phyloP scores from a whole-genome alignment of 148 eudicot species.

The Rhododendron molle region DNA sequence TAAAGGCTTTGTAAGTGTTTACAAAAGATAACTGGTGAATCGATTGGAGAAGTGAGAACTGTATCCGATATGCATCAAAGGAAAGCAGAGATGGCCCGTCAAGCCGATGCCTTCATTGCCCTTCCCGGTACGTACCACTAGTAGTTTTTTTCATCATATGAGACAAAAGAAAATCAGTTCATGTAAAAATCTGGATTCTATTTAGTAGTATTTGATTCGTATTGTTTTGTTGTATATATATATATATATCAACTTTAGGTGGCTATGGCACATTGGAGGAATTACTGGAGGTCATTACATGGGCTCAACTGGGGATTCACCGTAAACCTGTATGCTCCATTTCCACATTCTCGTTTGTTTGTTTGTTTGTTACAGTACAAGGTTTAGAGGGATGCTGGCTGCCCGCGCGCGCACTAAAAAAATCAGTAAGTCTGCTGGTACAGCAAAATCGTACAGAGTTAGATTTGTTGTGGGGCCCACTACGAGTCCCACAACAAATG shows the following conservation, averaged over 20 bases:
- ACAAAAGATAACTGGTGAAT: constrained; percentile 73
- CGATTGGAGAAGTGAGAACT: constrained; percentile 75
- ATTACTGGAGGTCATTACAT: constrained; percentile 84
- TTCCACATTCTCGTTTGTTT: not conserved
- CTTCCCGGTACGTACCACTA: constrained; percentile 93
- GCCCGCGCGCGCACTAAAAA: not conserved
- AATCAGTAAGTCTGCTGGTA: too few relatives aligned
- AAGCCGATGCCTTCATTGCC: constrained; percentile 95
- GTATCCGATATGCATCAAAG: constrained; percentile 96
- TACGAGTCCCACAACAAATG: too few relatives aligned
- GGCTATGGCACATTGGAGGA: constrained; percentile 95
- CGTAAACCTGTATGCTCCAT: constrained; percentile 66
- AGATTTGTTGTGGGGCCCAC: too few relatives aligned
- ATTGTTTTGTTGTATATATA: not conserved
- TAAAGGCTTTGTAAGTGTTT: not conserved
- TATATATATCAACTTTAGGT: constrained; percentile 35
- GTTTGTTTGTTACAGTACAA: too few relatives aligned
- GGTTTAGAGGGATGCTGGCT: too few relatives aligned
- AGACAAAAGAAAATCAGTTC: not conserved
- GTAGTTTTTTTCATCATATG: not conserved
- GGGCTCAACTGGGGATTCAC: constrained; percentile 93
- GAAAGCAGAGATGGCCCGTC: constrained; percentile 97
- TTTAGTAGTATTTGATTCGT: not conserved
- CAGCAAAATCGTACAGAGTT: too few relatives aligned
- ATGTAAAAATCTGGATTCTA: not conserved